Conservation (phyloP, 192 early-diverging fungal species). For the Spinellus fusiger region DNA sequence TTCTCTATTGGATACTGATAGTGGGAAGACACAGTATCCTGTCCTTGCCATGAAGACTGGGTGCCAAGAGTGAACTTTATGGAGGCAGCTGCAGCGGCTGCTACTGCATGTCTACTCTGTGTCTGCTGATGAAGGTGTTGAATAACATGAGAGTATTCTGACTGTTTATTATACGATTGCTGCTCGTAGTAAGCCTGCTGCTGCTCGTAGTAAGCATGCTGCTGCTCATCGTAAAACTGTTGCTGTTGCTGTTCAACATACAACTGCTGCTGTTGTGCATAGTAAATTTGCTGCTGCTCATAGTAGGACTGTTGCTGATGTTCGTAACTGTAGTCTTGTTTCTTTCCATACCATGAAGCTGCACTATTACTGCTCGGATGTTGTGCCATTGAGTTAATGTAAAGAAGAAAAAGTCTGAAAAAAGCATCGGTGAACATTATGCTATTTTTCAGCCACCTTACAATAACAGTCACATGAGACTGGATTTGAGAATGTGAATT, state of each 20-base stretch:
- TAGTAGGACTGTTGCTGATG: no score
- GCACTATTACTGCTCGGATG: background rate
- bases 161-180: no score
- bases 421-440: background rate
- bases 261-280: background rate
- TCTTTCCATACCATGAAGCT: background rate
- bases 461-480: no score
- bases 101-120: constrained; percentile 2
- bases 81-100: constrained; percentile 19
- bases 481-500: no score
- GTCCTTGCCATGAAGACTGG: no score
- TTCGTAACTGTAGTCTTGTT: background rate
- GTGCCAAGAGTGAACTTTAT: constrained; percentile 5
- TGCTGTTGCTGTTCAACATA: no score
- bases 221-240: no score
- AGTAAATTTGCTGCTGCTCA: background rate
- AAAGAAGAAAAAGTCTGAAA: background rate
- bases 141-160: background rate
- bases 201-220: no score
- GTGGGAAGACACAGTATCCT: background rate
- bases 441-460: background rate
- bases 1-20: background rate
- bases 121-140: constrained; percentile 18
- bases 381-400: background rate
- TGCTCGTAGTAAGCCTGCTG: no score